Percentiles rank a stretch among this genome's conserved stretches.
phyloP scores from a whole-genome alignment of 2,329 filamentous ascomycete species.

The Metarhizium robertsii region DNA sequence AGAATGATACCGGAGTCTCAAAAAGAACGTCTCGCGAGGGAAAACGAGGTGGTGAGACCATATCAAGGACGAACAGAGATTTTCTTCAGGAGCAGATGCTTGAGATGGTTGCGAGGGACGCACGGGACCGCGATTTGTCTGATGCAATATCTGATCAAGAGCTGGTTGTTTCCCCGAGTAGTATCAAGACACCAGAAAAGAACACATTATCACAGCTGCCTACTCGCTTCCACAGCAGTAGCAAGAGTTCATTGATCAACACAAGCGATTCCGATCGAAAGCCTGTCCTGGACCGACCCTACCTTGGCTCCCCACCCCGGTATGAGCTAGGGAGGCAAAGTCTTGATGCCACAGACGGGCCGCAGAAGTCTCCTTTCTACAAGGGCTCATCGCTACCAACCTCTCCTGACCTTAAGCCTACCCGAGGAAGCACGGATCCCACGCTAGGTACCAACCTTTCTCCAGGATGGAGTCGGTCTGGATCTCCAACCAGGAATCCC shows the following conservation, averaged over 20 bases:
- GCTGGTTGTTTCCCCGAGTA: constrained; percentile 21
- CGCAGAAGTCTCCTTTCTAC: constrained; percentile 30
- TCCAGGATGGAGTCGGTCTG: constrained; percentile 50
- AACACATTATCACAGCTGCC: constrained; percentile 16
- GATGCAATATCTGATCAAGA: constrained; percentile 20
- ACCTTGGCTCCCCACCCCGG: constrained; percentile 12
- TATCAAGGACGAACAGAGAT: constrained; percentile 38
- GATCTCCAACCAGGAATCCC: constrained; percentile 54
- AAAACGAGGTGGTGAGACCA: constrained; percentile 28
- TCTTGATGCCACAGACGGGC: constrained; percentile 33
- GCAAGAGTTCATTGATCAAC: constrained; percentile 26
- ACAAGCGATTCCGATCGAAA: constrained; percentile 30
- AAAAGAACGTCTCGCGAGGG: constrained; percentile 21
- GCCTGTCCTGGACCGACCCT: constrained; percentile 12
- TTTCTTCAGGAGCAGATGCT: constrained; percentile 53
- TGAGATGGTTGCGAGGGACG: constrained; percentile 49
- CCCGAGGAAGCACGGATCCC: constrained; percentile 41
- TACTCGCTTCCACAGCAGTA: constrained; percentile 24
- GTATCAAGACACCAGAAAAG: constrained; percentile 22
- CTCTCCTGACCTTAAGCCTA: constrained; percentile 41
- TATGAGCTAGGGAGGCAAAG: constrained; percentile 30
- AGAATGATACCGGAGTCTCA: constrained; percentile 31
- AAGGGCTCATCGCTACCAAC: constrained; percentile 36
- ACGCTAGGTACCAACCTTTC: constrained; percentile 55
- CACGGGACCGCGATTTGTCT: constrained; percentile 29